These are phyloP conservation scores for Musa balbisiana DNA, from an alignment of 202 grass and related monocot genomes.

Conservation along the genomic window DNA sequence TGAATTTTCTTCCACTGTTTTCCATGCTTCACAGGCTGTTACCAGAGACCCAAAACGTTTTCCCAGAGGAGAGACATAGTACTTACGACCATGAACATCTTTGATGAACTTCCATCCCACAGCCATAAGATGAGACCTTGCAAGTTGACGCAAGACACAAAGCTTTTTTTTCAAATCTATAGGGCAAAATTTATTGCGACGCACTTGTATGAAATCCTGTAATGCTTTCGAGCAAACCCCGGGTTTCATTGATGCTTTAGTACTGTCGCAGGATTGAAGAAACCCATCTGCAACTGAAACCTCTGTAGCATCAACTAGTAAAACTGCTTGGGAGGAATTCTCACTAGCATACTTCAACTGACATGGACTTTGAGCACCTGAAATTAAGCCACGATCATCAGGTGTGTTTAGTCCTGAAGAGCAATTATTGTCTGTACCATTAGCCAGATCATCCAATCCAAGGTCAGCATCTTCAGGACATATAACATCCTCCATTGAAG, in stretches of 20 bases:
- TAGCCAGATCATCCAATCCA: not conserved
- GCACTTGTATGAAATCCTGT: slow-evolving; percentile 27
- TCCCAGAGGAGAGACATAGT: slow-evolving; percentile 48
- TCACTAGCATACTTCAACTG: not conserved
- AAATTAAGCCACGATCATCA: not conserved
- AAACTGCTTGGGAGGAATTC: too few species aligned
- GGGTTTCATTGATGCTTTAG: not conserved
- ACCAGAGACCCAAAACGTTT: slow-evolving; percentile 43
- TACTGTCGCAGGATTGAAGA: not conserved
- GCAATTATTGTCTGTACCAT: not conserved
- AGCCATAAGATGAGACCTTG: slow-evolving; percentile 40
- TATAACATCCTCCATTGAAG: not conserved
- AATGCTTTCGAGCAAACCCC: not conserved
- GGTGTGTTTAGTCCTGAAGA: not conserved
- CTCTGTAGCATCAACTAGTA: not conserved
- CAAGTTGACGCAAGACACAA: slow-evolving; percentile 30
- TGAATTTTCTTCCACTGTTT: slow-evolving; percentile 17
- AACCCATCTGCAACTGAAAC: not conserved
- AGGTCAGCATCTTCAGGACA: not conserved
- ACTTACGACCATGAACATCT: slow-evolving; percentile 27
- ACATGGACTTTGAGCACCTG: not conserved
- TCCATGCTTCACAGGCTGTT: slow-evolving; percentile 51
- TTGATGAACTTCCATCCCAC: slow-evolving; percentile 43
- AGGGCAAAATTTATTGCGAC: slow-evolving; percentile 30
- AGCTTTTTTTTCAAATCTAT: not conserved